These are phyloP conservation scores for Aspergillus oerlinghausenensis DNA, from an alignment of 2,329 filamentous ascomycete species.

Conservation along the genomic window DNA sequence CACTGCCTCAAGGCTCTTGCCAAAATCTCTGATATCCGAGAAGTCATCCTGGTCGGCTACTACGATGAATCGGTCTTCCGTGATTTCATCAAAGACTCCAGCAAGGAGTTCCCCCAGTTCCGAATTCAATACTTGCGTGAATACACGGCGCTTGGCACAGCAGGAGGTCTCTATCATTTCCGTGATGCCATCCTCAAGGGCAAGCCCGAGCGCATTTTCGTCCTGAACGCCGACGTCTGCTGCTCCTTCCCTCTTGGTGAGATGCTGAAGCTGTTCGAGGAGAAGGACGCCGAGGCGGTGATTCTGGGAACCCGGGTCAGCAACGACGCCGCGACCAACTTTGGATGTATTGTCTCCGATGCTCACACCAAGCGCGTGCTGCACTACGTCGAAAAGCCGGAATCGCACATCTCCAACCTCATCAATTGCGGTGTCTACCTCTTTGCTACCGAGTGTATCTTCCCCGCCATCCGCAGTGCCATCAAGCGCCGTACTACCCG, in stretches of 20 bases:
- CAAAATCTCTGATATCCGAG: slow-evolving; percentile 86
- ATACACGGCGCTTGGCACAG: slow-evolving; percentile 93
- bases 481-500: slow-evolving; percentile 95
- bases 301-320: slow-evolving; percentile 89
- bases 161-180: slow-evolving; percentile 97
- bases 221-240: slow-evolving; percentile 97
- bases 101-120: slow-evolving; percentile 78
- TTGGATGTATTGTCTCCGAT: slow-evolving; percentile 96
- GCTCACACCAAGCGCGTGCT: slow-evolving; percentile 89
- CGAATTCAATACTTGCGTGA: slow-evolving; percentile 94
- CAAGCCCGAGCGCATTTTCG: slow-evolving; percentile 89
- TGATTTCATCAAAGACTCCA: slow-evolving; percentile 93
- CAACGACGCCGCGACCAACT: slow-evolving; percentile 90
- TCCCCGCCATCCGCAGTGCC: slow-evolving; percentile 87
- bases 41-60: slow-evolving; percentile 97
- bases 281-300: slow-evolving; percentile 93
- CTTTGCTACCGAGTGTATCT: slow-evolving; percentile 91
- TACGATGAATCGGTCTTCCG: slow-evolving; percentile 97
- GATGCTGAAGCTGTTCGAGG: slow-evolving; percentile 91
- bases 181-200: slow-evolving; percentile 97
- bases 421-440: slow-evolving; percentile 99
- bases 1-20: slow-evolving; percentile 91
- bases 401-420: slow-evolving; percentile 93
- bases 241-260: slow-evolving; percentile 94
- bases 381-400: slow-evolving; percentile 98